Conservation (phyloP, 108 stramenopile genomes). For the Thalassiosira profunda region DNA sequence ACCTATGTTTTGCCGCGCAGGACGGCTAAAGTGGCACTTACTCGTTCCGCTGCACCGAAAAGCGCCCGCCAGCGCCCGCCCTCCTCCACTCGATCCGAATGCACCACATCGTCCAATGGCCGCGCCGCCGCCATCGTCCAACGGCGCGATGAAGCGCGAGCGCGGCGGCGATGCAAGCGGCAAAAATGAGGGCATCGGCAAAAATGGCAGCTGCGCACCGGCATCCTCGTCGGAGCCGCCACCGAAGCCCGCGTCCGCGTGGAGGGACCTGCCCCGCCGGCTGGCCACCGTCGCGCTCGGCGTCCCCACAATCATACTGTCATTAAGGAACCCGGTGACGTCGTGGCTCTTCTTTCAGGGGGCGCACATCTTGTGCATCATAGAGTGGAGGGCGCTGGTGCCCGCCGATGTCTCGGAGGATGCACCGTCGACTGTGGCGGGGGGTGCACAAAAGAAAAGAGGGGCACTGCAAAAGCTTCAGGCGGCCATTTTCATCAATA, state of each 20-base stretch:
- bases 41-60: no score
- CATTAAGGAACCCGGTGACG: slow-evolving; percentile 39
- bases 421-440: neutral
- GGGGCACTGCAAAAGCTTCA: slow-evolving; percentile 33
- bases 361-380: slow-evolving; percentile 47
- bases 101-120: no score
- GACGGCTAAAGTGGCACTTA: no score
- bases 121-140: no score
- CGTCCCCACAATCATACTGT: slow-evolving; percentile 63
- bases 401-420: neutral
- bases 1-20: no score
- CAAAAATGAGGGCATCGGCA: no score
- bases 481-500: no score
- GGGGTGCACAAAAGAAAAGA: slow-evolving; percentile 8
- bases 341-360: slow-evolving; percentile 72
- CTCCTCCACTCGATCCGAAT: no score
- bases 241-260: slow-evolving; percentile 8
- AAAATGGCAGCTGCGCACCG: no score
- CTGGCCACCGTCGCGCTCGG: slow-evolving; percentile 73
- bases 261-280: slow-evolving; percentile 76
- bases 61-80: no score
- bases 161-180: no score
- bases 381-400: slow-evolving; percentile 55
- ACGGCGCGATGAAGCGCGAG: no score
- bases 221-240: slow-evolving; percentile 8